These are phyloP conservation scores for Beauveria sp. DNA, from an alignment of 2,329 filamentous ascomycete genomes.

Conservation along the genomic window DNA sequence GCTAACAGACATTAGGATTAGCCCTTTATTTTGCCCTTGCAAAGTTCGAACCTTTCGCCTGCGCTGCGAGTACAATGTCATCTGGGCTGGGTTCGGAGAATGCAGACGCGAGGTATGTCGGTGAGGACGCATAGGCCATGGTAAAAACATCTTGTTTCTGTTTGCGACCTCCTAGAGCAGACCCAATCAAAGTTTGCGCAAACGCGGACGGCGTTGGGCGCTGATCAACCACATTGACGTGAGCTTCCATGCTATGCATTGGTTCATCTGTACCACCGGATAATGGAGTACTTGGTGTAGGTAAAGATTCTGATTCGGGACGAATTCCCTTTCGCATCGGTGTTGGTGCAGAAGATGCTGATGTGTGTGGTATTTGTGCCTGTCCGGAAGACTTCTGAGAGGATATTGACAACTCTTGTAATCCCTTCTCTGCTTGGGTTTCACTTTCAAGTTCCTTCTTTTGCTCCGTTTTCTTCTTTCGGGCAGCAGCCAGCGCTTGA, in stretches of 20 bases:
- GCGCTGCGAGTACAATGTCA: conserved; percentile 78
- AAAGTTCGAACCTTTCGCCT: conserved; percentile 75
- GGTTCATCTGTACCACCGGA: not conserved
- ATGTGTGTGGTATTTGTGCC: not conserved
- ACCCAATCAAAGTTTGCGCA: conserved; percentile 44
- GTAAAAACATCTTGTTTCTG: conserved; percentile 27
- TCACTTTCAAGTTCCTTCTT: conserved; percentile 33
- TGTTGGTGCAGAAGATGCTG: not conserved
- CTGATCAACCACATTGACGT: not conserved
- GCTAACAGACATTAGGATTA: conserved; percentile 48
- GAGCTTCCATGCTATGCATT: not conserved
- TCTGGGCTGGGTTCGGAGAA: conserved; percentile 88
- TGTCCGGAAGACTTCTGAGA: conserved; percentile 14
- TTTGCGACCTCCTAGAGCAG: conserved; percentile 25
- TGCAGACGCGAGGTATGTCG: conserved; percentile 46
- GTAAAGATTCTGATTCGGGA: not conserved
- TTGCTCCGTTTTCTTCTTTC: conserved; percentile 73
- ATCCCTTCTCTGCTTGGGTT: conserved; percentile 19
- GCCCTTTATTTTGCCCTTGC: conserved; percentile 40
- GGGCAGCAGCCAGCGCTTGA: conserved; percentile 77
- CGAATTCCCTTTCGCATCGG: not conserved
- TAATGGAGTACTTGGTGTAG: not conserved
- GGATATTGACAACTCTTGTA: conserved; percentile 26
- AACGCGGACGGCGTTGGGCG: conserved; percentile 44
- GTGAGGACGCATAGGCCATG: conserved; percentile 44